Evolutionary conservation across 1,139 yeast genomes (phyloP), one percentile per base, ranked within the genome.

Genomic region (Hanseniaspora gamundiae): DNA sequence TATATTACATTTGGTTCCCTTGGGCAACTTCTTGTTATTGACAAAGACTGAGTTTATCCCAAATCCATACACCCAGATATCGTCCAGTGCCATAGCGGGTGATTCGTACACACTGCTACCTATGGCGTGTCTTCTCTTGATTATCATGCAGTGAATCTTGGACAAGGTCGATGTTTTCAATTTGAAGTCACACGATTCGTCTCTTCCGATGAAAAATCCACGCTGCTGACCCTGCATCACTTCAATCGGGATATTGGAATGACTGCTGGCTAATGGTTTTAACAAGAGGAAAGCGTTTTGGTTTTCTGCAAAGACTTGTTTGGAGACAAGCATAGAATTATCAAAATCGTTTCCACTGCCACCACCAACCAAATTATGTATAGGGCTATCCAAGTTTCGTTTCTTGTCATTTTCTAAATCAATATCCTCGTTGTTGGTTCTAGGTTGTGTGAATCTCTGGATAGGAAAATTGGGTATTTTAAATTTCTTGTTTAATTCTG

Each of bases 1-100:
- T 1, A 87, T 54, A 48, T 74, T 70, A 0, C 71, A 71, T 51
- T 84, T 84, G 31, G 70, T 68, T 2, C 81, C 81, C 48, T 76
- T 75, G 0, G 82, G 82, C 38, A 87, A 56, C 40, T 68, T 69
- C 13, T 62, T 60, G 4, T 73, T 73, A 56, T 87, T 85, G 9
- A 87, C 71, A 51, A 68, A 74, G 56, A 95, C 84, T 1, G 84
- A 80, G 58, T 87, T 87, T 1, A 94, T 76, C 43, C 94, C 82
- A 48, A 70, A 74, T 55, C 85, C 95, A 38, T 83, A 62, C 17
- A 87, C 64, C 94, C 95, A 86, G n/a, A 84, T 67, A 55, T 79
- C 87, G 47, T 79, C 85, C 3, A 74, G 62, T 47, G 80, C 76
- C 47, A 74, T 69, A 0, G 84, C 85, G 0, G 85, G 84, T 14